These are phyloP conservation scores for Diaporthe velutina DNA, from an alignment of 2,329 filamentous ascomycete species.

Conservation along the genomic window DNA sequence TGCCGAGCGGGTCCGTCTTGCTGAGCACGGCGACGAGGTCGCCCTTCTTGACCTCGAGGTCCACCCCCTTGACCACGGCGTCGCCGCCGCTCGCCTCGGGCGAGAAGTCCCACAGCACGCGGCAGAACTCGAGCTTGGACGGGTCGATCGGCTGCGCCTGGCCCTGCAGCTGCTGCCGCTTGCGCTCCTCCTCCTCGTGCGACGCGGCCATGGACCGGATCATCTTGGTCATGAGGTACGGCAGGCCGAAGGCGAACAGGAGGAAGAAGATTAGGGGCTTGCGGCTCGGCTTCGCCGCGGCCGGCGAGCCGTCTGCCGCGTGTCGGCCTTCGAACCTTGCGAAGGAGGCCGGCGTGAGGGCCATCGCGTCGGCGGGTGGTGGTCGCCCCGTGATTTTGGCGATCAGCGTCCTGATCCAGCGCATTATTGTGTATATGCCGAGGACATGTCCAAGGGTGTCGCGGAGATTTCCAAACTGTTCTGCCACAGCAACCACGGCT, in stretches of 20 bases:
- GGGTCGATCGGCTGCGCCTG: conserved; percentile 78
- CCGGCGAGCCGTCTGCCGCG: conserved; percentile 69
- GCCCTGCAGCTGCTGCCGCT: conserved; percentile 61
- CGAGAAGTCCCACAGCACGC: conserved; percentile 92
- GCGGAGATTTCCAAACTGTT: conserved; percentile 93
- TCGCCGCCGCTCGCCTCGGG: conserved; percentile 74
- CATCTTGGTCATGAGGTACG: conserved; percentile 96
- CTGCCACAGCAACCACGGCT: conserved; percentile 99
- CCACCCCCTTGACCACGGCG: conserved; percentile 77
- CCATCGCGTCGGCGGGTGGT: conserved; percentile 85
- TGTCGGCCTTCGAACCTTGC: conserved; percentile 85
- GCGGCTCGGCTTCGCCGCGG: conserved; percentile 80
- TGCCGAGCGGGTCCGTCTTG: conserved; percentile 92
- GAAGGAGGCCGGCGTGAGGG: conserved; percentile 92
- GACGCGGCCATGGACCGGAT: conserved; percentile 86
- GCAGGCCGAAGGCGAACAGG: conserved; percentile 92
- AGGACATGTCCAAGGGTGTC: conserved; percentile 94
- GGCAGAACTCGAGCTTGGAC: conserved; percentile 95
- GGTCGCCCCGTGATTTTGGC: conserved; percentile 94
- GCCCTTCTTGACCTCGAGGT: conserved; percentile 92
- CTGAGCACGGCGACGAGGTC: conserved; percentile 94
- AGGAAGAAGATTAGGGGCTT: conserved; percentile 98
- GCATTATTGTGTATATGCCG: conserved; percentile 94
- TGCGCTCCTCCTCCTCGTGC: conserved; percentile 85
- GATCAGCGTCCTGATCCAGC: conserved; percentile 92